Base-by-base conservation (phyloP, 495 filamentous ascomycete genomes). In the Stereocaulon alpinum region DNA sequence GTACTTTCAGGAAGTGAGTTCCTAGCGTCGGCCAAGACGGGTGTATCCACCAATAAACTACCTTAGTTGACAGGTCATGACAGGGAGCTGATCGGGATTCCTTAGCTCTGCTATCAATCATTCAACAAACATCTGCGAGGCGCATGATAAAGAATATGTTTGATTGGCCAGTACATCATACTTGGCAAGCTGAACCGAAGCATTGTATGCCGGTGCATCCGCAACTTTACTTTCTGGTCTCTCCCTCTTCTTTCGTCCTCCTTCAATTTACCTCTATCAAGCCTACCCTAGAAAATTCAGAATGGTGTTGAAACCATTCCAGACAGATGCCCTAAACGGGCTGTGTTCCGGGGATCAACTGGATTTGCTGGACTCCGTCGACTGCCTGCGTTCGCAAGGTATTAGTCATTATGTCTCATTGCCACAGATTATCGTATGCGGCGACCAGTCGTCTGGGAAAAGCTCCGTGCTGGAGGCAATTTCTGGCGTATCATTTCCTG, bases 401-500 rank as follows among this genome's bases (percentile, higher is more conserved):
- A 74, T 86, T 57, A 80, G 75, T 61, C 72, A 77, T 48, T 78
- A 80, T 63, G 66, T 85, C 14, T 72, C 74, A 20, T 72, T 85
- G 15, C 83, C 84, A 14, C 80, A 87, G 64, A 69, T 86, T n/a
- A 77, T 86, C 29, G 83, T 88, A 1, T 84, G 78, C 61, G 82
- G 84, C 6, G 77, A 84, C 68, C 80, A 86, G 58, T 84, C 77
- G 2, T 73, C 73, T 17, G 83, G 82, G 6, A 86, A 85, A 61
- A 84, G 81, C 67, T 86, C 84, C 0, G 80, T 86, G 4, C 73
- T 87, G 0, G 85, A 87, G 61, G 82, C 82, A 5, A 78, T 88
- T 22, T 84, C 83, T 5, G 80, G 80, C 34, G 75, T 87, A 18
- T 69, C 76, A 4, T 86, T 88, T 62, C 80, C 80, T 0, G 68